phyloP scores from a whole-genome alignment of 805 yeast species.

The Candida jianshihensis region DNA sequence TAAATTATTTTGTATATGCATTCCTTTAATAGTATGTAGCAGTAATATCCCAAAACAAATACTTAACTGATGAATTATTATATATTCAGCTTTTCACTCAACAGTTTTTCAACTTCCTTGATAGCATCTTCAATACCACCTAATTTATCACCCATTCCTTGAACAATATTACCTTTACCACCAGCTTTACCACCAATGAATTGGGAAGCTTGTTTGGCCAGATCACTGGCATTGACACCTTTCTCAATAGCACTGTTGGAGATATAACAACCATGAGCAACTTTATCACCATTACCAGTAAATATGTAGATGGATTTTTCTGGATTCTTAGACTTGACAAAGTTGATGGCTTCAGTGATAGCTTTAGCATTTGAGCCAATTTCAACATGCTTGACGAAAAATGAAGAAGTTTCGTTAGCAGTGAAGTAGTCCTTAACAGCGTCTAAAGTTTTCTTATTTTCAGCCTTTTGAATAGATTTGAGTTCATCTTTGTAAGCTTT shows the following conservation, averaged over 20 bases:
- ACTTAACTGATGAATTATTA: no score
- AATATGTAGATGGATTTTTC: conserved; percentile 73
- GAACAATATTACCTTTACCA: conserved; percentile 94
- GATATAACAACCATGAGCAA: conserved; percentile 93
- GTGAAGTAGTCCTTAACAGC: conserved; percentile 64
- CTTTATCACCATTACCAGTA: conserved; percentile 66
- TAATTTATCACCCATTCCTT: conserved; percentile 91
- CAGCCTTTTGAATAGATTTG: conserved; percentile 84
- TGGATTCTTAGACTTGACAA: conserved; percentile 69
- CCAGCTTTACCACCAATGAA: conserved; percentile 96
- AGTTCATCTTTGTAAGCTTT: conserved; percentile 83
- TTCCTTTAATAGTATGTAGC: no score
- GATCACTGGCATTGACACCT: conserved; percentile 69
- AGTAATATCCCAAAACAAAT: no score
- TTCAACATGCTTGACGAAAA: conserved; percentile 59
- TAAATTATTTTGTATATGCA: no score
- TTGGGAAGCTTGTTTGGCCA: conserved; percentile 64
- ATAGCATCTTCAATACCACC: conserved; percentile 68
- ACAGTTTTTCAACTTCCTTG: conserved; percentile 53
- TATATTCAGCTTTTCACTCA: conserved; percentile 47
- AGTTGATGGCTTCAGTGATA: conserved; percentile 84
- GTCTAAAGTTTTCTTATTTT: conserved; percentile 73
- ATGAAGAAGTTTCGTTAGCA: conserved; percentile 43
- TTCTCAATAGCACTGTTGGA: conserved; percentile 61
- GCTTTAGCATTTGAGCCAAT: conserved; percentile 88